These are phyloP conservation scores for Sugiyamaella smithiae DNA, from an alignment of 805 yeast genomes.

Conservation along the genomic window DNA sequence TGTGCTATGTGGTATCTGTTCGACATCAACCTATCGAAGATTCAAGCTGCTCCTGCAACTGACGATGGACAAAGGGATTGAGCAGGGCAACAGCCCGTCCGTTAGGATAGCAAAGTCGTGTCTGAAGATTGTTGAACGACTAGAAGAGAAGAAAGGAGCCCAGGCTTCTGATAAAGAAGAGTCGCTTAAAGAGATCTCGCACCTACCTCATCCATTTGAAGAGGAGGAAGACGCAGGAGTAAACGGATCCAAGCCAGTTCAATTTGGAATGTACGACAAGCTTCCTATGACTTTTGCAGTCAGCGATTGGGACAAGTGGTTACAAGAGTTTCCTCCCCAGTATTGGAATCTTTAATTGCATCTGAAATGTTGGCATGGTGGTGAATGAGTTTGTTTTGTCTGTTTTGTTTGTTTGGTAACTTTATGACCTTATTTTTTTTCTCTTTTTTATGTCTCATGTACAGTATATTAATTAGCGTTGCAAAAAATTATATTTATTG, in stretches of 20 bases:
- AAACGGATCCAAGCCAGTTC: background rate
- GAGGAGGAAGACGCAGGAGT: background rate
- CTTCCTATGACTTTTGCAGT: constrained; percentile 14
- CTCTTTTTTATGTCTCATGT: too few relatives aligned
- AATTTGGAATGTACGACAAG: background rate
- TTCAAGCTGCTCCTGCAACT: constrained; percentile 5
- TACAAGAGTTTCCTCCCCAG: constrained; percentile 11
- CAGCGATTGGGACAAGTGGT: constrained; percentile 20
- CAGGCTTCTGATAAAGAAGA: background rate
- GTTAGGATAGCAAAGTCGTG: constrained; percentile 14
- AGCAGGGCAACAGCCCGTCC: constrained; percentile 6
- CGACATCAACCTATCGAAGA: constrained; percentile 4
- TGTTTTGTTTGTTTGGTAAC: too few relatives aligned
- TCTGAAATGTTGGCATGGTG: too few relatives aligned
- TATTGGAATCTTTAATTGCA: too few relatives aligned
- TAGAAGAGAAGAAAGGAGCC: constrained; percentile 6
- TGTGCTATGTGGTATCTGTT: constrained; percentile 8
- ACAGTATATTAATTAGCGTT: too few relatives aligned
- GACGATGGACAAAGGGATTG: constrained; percentile 4
- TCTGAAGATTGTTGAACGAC: constrained; percentile 13
- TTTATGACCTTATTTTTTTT: too few relatives aligned
- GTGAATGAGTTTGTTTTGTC: too few relatives aligned
- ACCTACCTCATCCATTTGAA: constrained; percentile 17
- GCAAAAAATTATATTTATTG: too few relatives aligned
- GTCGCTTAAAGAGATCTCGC: constrained; percentile 4